These are phyloP conservation scores for Beta vulgaris DNA, from an alignment of 148 eudicot species.

Conservation along the genomic window DNA sequence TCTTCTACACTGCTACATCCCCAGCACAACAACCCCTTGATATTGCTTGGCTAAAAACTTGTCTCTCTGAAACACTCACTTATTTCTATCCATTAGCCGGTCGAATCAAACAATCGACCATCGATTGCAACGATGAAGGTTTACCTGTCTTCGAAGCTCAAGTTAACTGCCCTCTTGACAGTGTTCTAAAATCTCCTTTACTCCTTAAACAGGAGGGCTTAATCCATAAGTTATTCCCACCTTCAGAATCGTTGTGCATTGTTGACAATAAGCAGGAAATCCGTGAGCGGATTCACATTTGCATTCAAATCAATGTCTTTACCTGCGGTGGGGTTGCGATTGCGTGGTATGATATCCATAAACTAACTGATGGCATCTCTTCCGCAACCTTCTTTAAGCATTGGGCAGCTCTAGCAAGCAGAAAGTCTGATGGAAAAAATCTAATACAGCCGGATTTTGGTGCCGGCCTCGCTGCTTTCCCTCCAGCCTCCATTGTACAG, in stretches of 20 bases:
- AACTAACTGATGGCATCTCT: constrained; percentile 7
- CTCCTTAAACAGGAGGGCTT: constrained; percentile 1
- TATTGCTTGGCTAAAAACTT: not conserved
- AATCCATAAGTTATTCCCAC: constrained; percentile 4
- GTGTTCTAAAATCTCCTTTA: no score
- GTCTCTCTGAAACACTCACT: constrained; percentile 1
- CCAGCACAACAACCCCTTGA: not conserved
- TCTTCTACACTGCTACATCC: not conserved
- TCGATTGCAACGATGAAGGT: constrained; percentile 3
- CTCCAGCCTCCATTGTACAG: not conserved
- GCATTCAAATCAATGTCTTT: not conserved
- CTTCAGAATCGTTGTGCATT: not conserved
- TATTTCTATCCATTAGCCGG: constrained; percentile 8
- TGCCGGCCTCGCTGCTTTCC: not conserved
- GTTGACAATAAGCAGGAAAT: no score
- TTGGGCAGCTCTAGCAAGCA: constrained; percentile 1
- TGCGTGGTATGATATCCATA: constrained; percentile 5
- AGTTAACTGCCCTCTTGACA: not conserved
- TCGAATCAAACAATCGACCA: not conserved
- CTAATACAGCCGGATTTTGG: constrained; percentile 1
- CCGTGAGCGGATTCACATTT: not conserved
- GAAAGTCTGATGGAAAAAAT: no score
- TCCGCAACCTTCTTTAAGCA: constrained; percentile 6
- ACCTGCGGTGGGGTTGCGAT: constrained; percentile 8
- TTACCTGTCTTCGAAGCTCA: not conserved